phyloP scores from a whole-genome alignment of 23 red algal species.

The Gracilaria caudata region DNA sequence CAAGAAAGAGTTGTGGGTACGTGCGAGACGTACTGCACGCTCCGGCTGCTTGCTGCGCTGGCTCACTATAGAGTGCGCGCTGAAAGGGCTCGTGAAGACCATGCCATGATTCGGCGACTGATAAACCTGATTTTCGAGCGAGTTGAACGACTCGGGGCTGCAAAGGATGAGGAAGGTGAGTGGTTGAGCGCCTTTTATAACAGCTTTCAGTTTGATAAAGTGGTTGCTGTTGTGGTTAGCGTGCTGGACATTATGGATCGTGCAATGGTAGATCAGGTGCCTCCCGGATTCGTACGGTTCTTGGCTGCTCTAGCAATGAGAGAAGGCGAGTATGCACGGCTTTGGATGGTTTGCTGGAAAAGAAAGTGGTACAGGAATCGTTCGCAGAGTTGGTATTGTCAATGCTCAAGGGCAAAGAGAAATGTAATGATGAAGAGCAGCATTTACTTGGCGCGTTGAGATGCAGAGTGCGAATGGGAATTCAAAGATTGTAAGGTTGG shows the following conservation, averaged over 20 bases:
- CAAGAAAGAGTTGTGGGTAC: background rate
- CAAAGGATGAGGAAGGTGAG: background rate
- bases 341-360: conserved; percentile 12
- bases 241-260: conserved; percentile 5
- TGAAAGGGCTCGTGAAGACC: background rate
- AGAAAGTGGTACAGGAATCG: background rate
- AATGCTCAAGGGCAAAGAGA: background rate
- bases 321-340: no score
- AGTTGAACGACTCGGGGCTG: background rate
- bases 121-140: background rate
- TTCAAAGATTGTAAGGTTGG: background rate
- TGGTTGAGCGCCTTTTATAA: background rate
- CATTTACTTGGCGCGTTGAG: background rate
- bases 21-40: conserved; percentile 8
- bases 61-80: background rate
- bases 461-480: background rate
- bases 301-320: background rate
- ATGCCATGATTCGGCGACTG: background rate
- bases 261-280: background rate
- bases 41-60: background rate
- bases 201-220: background rate
- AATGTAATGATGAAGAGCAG: no score
- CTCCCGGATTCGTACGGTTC: background rate
- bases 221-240: background rate
- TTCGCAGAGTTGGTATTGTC: background rate